phyloP scores from a whole-genome alignment of 768 basidiomycete genomes.

The Rhodotorula toruloides region DNA sequence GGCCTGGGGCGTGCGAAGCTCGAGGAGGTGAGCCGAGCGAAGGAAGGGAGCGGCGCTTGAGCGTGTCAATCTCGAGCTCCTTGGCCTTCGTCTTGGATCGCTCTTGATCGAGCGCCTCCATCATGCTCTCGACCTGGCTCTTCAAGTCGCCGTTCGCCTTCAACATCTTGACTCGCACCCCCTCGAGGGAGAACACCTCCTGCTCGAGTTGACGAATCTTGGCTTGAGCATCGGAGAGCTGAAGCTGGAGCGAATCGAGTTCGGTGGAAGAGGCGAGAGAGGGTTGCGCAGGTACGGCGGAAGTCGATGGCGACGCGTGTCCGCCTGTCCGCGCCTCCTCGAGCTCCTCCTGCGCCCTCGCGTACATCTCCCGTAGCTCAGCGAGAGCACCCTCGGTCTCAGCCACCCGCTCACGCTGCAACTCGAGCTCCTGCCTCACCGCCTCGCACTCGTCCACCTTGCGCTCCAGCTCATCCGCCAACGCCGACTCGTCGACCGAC shows the following conservation, averaged over 20 bases:
- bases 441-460: slow-evolving; percentile 18
- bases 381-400: slow-evolving; percentile 18
- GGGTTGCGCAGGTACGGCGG: background rate
- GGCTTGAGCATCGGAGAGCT: slow-evolving; percentile 72
- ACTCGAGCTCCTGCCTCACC: slow-evolving; percentile 25
- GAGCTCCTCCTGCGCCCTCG: slow-evolving; percentile 25
- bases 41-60: background rate
- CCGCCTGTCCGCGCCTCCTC: background rate
- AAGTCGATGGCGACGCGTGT: background rate
- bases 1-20: background rate
- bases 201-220: slow-evolving; percentile 72
- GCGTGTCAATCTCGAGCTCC: slow-evolving; percentile 4
- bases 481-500: background rate
- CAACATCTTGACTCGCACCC: slow-evolving; percentile 53
- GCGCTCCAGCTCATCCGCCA: slow-evolving; percentile 23
- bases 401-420: slow-evolving; percentile 45
- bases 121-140: slow-evolving; percentile 34
- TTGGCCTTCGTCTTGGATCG: slow-evolving; percentile 9
- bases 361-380: slow-evolving; percentile 15
- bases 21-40: background rate
- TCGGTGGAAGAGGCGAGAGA: background rate
- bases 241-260: slow-evolving; percentile 62
- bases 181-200: slow-evolving; percentile 66
- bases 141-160: slow-evolving; percentile 39
- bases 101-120: slow-evolving; percentile 33